Evolutionary conservation across 2,329 filamentous ascomycete species (phyloP).

Genomic region (Pseudogymnoascus sp.): DNA sequence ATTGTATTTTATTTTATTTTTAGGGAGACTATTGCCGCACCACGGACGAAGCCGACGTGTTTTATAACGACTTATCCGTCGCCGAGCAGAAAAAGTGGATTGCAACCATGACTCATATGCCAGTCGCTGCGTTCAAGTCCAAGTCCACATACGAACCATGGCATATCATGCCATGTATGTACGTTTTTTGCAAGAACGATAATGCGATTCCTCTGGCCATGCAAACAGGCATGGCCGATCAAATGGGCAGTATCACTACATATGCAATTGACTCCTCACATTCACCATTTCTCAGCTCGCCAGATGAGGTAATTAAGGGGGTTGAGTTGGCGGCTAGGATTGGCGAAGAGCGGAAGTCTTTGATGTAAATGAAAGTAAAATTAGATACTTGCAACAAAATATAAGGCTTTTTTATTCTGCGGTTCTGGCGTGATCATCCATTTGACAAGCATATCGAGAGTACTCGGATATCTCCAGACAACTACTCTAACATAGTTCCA

Average conservation of each 20-base stretch:
- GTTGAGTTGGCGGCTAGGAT: slow-evolving; percentile 10
- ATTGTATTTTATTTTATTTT: neutral
- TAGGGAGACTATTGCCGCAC: slow-evolving; percentile 14
- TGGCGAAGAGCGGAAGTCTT: slow-evolving; percentile 7
- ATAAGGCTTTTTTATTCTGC: neutral
- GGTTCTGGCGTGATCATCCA: too few species aligned
- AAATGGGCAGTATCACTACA: slow-evolving; percentile 12
- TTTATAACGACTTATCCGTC: slow-evolving; percentile 13
- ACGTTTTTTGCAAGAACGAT: slow-evolving; percentile 18
- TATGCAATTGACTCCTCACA: slow-evolving; percentile 15
- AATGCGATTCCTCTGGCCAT: slow-evolving; percentile 12
- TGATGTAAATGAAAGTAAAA: neutral
- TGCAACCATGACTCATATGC: slow-evolving; percentile 11
- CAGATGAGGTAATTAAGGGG: slow-evolving; percentile 14
- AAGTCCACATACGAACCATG: slow-evolving; percentile 18
- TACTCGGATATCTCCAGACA: too few species aligned
- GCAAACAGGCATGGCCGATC: slow-evolving; percentile 15
- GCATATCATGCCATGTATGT: slow-evolving; percentile 15
- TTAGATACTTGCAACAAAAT: neutral
- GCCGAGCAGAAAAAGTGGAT: slow-evolving; percentile 8
- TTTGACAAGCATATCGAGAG: too few species aligned
- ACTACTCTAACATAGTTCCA: too few species aligned
- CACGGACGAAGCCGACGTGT: neutral
- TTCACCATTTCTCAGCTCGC: slow-evolving; percentile 16
- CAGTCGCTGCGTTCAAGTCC: slow-evolving; percentile 12